Conservation (phyloP, 129 eudicot species). For the Gnaphalium uliginosum region DNA sequence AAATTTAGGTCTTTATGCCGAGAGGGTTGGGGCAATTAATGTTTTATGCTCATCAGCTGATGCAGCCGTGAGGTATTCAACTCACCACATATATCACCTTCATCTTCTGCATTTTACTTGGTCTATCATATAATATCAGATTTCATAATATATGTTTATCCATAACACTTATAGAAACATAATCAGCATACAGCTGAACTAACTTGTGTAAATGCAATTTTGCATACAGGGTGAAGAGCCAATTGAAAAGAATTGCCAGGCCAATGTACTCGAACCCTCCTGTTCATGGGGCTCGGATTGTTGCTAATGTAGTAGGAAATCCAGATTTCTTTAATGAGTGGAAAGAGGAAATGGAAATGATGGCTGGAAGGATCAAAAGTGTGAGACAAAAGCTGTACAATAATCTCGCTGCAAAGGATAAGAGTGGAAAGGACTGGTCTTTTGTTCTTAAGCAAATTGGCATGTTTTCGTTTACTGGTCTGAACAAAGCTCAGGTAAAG, state of each 20-base stretch:
- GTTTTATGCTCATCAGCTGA: slow-evolving; percentile 88
- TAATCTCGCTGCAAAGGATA: slow-evolving; percentile 67
- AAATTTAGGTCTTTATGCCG: slow-evolving; percentile 92
- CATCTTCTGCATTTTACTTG: background rate
- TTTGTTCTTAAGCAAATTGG: slow-evolving; percentile 92
- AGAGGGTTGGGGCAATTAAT: slow-evolving; percentile 96
- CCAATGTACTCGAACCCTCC: slow-evolving; percentile 99
- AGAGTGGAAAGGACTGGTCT: slow-evolving; percentile 92
- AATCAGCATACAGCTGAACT: background rate
- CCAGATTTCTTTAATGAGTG: slow-evolving; percentile 83
- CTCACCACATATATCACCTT: slow-evolving; percentile 8
- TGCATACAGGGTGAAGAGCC: slow-evolving; percentile 83
- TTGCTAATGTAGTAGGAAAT: slow-evolving; percentile 84
- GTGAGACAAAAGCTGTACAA: slow-evolving; percentile 87
- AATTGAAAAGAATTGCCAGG: slow-evolving; percentile 89
- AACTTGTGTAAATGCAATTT: slow-evolving; percentile 4
- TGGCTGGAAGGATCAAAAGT: slow-evolving; percentile 97
- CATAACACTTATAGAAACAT: background rate
- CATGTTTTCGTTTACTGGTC: slow-evolving; percentile 97
- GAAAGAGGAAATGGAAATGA: slow-evolving; percentile 95
- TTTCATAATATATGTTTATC: background rate
- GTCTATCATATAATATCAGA: background rate
- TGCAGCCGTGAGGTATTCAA: slow-evolving; percentile 77
- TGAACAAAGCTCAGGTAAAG: slow-evolving; percentile 84
- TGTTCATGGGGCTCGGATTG: slow-evolving; percentile 92